Evolutionary conservation across 495 filamentous ascomycete genomes (phyloP).

Genomic region (Ascobolus immersus): DNA sequence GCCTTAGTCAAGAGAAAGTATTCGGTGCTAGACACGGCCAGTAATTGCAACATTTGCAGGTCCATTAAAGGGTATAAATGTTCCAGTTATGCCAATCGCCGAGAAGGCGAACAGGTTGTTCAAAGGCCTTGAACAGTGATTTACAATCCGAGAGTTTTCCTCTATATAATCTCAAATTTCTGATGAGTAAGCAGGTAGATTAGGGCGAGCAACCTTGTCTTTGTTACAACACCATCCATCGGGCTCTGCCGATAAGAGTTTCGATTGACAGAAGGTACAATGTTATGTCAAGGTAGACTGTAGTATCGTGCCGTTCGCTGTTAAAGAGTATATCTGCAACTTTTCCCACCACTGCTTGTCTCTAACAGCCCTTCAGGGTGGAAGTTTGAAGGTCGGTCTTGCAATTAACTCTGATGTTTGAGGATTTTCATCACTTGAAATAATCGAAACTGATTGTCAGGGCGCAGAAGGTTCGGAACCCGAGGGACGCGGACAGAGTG

Average conservation of each 20-base stretch:
- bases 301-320: no score
- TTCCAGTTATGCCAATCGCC: constrained; percentile 1
- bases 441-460: no score
- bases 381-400: no score
- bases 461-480: no score
- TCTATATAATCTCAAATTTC: background rate
- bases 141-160: background rate
- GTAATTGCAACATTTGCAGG: constrained; percentile 3
- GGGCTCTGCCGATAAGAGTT: background rate
- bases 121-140: background rate
- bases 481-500: no score
- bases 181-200: background rate
- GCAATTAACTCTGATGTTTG: no score
- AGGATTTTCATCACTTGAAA: no score
- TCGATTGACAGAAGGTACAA: background rate
- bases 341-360: no score
- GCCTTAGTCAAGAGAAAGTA: constrained; percentile 1
- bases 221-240: constrained; percentile 6
- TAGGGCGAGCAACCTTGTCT: background rate
- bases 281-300: no score
- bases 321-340: no score
- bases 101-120: constrained; percentile 6
- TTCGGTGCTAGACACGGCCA: constrained; percentile 1
- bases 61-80: constrained; percentile 1
- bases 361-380: no score